Percentiles rank a stretch among this genome's conserved stretches.
phyloP scores from a whole-genome alignment of 1,284 basidiomycete species.

The Ganoderma meredithae region DNA sequence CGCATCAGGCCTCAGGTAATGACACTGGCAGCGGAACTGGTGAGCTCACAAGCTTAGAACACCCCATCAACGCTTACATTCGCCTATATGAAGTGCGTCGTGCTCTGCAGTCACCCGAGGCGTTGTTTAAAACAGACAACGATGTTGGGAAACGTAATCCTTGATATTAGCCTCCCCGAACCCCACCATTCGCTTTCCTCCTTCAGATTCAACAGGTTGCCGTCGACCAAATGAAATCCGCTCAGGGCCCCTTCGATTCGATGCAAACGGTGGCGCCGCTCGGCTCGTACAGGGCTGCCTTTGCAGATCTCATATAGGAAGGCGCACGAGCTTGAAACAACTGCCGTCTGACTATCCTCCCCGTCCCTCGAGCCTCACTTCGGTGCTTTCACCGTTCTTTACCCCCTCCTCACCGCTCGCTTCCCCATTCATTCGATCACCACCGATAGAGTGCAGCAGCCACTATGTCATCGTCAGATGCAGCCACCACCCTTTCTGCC shows the following conservation, averaged over 20 bases:
- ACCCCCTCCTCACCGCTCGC: background rate
- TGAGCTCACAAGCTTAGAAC: background rate
- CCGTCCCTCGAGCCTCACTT: background rate
- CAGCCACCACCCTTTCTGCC: background rate
- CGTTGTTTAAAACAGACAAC: background rate
- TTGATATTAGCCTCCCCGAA: background rate
- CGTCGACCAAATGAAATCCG: background rate
- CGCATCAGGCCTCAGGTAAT: background rate
- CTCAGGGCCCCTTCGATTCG: background rate
- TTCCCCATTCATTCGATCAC: background rate
- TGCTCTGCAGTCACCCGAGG: background rate
- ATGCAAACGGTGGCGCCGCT: background rate
- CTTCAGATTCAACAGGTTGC: background rate
- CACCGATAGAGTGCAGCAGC: background rate
- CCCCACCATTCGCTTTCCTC: background rate
- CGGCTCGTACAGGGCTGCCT: background rate
- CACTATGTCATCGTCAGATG: background rate
- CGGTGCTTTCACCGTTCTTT: background rate
- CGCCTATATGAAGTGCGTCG: background rate
- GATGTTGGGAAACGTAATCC: background rate
- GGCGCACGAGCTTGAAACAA: background rate
- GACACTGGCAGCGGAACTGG: background rate
- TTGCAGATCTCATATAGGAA: background rate
- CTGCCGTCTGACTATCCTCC: background rate
- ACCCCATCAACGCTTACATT: background rate